Percentiles rank a stretch among this genome's conserved stretches.
phyloP scores from a whole-genome alignment of 768 basidiomycete species.

The Suillus ampliporus region DNA sequence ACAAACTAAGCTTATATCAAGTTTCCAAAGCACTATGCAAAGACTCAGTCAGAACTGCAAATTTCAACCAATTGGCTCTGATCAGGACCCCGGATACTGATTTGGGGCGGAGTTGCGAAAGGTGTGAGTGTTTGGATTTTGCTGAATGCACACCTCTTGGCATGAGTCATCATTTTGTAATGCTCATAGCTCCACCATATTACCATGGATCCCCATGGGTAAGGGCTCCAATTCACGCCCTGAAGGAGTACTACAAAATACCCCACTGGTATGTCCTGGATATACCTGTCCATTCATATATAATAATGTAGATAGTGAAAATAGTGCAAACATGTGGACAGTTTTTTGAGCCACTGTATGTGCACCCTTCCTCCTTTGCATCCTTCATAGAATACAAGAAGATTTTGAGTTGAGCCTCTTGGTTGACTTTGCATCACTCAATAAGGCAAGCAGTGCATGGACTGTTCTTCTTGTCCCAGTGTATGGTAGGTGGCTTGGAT shows the following conservation, averaged over 20 bases:
- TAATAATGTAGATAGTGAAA: too few species aligned
- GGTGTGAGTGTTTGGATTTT: slow-evolving; percentile 6
- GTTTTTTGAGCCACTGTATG: too few species aligned
- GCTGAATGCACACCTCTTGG: slow-evolving; percentile 3
- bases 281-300: too few species aligned
- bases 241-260: too few species aligned
- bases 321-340: too few species aligned
- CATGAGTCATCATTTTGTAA: too few species aligned
- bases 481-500: not conserved
- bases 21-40: too few species aligned
- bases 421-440: slow-evolving; percentile 5
- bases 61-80: not conserved
- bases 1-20: slow-evolving; percentile 4
- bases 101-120: slow-evolving; percentile 2
- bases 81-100: slow-evolving; percentile 2
- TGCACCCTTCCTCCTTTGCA: slow-evolving; percentile 9
- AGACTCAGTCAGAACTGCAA: too few species aligned
- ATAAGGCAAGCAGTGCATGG: slow-evolving; percentile 1
- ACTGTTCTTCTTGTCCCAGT: not conserved
- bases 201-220: too few species aligned
- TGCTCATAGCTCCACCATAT: too few species aligned
- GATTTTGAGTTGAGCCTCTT: slow-evolving; percentile 1
- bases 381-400: slow-evolving; percentile 6
- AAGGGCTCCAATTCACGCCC: too few species aligned
- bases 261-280: too few species aligned